Base-by-base conservation (phyloP, 1,139 yeast species). In the Diutina ranongensis region DNA sequence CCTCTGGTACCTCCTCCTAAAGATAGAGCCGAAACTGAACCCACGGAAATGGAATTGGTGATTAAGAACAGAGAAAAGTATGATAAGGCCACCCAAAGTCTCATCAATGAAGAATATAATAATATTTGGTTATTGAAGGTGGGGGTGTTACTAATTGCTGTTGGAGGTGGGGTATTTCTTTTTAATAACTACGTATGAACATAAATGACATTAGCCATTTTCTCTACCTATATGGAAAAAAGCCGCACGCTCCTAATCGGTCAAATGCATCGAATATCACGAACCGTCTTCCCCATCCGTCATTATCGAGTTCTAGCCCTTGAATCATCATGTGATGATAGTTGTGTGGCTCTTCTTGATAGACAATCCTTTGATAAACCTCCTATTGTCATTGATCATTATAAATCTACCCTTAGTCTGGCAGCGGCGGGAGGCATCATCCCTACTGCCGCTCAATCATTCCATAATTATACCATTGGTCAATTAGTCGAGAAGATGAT, bases 291-390 rank as follows among this genome's bases (percentile, higher is more conserved):
- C 31, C 31, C 31, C 12, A 12, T n/a, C 7, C 7, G 34, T 4
- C 13, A 34, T 1, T 88, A 87, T 61, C 72, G 71, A 45, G 94
- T 88, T 0, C 65, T 92, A 22, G 94, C 97, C 0, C 76, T 92
- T 16, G 98, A 92, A 57, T 80, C 95, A 0, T 87, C 97, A 0
- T 94, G 99, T 58, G 99, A 92, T 58, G 99, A 92, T 60, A 76
- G 96, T 0, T 88, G 97, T 53, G 88, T 88, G 2, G 85, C 95
- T 0, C 63, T 92, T 16, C 61, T 89, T 4, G 80, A 82, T 44
- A 67, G 86, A 46, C 53, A 49, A 10, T 56, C 58, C 1, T 52
- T 51, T 2, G 46, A 50, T 1, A 54, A 60, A 31, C 63, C 75
- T 1, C 83, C 88, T 0, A 56, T 48, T 2, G 64, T 86, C 0